phyloP scores from a whole-genome alignment of 2,329 filamentous ascomycete genomes.

The Elsinoe fawcettii region DNA sequence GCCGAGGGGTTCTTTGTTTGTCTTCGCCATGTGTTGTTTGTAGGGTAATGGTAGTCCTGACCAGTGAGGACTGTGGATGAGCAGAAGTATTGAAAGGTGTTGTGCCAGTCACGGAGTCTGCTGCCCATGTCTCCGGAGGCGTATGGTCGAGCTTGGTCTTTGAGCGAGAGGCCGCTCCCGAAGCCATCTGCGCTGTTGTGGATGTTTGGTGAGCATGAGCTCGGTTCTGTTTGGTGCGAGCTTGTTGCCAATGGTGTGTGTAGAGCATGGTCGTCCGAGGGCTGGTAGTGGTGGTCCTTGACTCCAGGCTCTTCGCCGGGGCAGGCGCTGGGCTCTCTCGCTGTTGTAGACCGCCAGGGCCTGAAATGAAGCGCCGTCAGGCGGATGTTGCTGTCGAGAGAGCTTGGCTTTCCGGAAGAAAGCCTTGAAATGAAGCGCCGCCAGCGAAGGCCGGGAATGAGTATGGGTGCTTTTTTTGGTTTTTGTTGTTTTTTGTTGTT shows the following conservation, averaged over 20 bases:
- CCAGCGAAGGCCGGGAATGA: background rate
- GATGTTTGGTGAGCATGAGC: background rate
- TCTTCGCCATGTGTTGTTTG: background rate
- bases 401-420: background rate
- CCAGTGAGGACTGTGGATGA: conserved; percentile 10
- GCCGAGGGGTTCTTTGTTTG: background rate
- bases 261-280: background rate
- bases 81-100: background rate
- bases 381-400: background rate
- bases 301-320: background rate
- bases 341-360: background rate
- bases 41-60: background rate
- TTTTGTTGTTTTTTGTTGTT: background rate
- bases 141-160: background rate
- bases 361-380: background rate
- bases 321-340: background rate
- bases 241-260: background rate
- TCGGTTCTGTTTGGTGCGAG: background rate
- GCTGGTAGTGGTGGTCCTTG: background rate
- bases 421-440: background rate
- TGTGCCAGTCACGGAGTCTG: background rate
- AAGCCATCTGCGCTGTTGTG: conserved; percentile 1
- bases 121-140: conserved; percentile 10
- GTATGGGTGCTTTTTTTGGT: background rate
- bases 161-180: conserved; percentile 1